phyloP scores from a whole-genome alignment of 768 basidiomycete genomes.

The Steccherinum ochraceum region DNA sequence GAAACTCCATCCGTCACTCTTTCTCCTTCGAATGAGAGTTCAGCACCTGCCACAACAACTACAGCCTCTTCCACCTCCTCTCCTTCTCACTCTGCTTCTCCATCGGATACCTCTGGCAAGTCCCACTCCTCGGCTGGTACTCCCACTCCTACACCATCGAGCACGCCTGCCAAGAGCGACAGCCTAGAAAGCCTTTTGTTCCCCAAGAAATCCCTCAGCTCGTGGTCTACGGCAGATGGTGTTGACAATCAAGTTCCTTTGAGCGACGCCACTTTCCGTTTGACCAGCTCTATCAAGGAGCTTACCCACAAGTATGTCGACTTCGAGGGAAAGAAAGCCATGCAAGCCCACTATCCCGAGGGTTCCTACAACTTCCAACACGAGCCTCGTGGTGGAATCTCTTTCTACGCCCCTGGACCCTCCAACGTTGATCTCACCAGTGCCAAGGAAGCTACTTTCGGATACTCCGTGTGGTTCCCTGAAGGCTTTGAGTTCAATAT shows the following conservation, averaged over 20 bases:
- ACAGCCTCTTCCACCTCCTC: not conserved
- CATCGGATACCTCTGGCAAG: slow-evolving; percentile 6
- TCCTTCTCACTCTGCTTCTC: slow-evolving; percentile 2
- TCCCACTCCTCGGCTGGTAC: not conserved
- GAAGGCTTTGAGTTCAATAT: slow-evolving; percentile 51
- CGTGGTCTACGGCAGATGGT: slow-evolving; percentile 43
- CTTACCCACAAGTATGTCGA: slow-evolving; percentile 36
- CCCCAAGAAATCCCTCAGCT: slow-evolving; percentile 28
- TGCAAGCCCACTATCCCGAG: slow-evolving; percentile 47
- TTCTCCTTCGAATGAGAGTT: no score
- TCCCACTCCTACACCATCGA: slow-evolving; percentile 6
- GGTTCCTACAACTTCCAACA: slow-evolving; percentile 47
- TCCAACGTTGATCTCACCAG: slow-evolving; percentile 40
- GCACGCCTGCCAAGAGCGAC: slow-evolving; percentile 13
- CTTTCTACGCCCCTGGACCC: slow-evolving; percentile 60
- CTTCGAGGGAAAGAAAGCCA: slow-evolving; percentile 44
- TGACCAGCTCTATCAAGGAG: slow-evolving; percentile 29
- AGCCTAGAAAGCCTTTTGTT: slow-evolving; percentile 24
- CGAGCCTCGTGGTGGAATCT: slow-evolving; percentile 48
- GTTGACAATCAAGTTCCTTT: slow-evolving; percentile 31
- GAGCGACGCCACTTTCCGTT: slow-evolving; percentile 38
- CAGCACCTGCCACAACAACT: not conserved
- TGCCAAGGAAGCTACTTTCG: slow-evolving; percentile 58
- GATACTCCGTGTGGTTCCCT: slow-evolving; percentile 50
- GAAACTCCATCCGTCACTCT: no score